Percentiles rank a stretch among this genome's conserved stretches.
These are phyloP conservation scores for Rhododendron kiyosumense DNA, from an alignment of 148 eudicot species.

Conservation along the genomic window DNA sequence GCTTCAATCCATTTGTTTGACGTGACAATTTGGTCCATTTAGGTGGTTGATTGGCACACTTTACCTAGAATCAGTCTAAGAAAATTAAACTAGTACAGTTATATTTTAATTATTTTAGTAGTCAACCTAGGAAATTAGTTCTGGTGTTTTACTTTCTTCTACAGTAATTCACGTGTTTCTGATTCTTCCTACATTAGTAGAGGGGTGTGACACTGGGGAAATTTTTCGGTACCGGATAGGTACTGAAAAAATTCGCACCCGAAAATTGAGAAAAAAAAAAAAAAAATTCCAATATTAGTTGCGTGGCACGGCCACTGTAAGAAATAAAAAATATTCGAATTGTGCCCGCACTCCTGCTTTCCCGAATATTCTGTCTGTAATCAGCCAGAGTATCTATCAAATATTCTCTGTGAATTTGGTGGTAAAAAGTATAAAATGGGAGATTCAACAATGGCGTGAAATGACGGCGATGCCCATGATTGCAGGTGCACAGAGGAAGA, in stretches of 20 bases:
- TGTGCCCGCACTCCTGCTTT: background rate
- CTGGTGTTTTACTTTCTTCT: background rate
- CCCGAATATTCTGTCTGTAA: background rate
- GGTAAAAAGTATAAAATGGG: background rate
- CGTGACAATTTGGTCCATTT: too few species aligned
- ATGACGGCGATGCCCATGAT: background rate
- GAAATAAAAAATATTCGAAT: background rate
- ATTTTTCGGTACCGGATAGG: too few species aligned
- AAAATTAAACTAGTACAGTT: too few species aligned
- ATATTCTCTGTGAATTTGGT: background rate
- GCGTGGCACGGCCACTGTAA: background rate
- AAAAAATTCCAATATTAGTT: background rate
- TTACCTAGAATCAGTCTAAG: background rate
- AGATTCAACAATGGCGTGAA: background rate
- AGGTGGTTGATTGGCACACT: too few species aligned
- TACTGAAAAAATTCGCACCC: background rate
- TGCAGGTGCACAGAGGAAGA: conserved; percentile 72
- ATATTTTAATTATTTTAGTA: background rate
- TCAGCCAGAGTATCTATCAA: background rate
- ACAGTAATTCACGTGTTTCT: background rate
- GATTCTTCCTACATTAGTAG: background rate
- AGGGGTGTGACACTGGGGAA: background rate
- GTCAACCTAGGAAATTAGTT: background rate
- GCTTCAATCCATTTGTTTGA: too few species aligned
- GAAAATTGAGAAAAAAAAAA: background rate